Evolutionary conservation across 176 grass and related monocot species (phyloP).

Genomic region (Eragrostis nindensis): DNA sequence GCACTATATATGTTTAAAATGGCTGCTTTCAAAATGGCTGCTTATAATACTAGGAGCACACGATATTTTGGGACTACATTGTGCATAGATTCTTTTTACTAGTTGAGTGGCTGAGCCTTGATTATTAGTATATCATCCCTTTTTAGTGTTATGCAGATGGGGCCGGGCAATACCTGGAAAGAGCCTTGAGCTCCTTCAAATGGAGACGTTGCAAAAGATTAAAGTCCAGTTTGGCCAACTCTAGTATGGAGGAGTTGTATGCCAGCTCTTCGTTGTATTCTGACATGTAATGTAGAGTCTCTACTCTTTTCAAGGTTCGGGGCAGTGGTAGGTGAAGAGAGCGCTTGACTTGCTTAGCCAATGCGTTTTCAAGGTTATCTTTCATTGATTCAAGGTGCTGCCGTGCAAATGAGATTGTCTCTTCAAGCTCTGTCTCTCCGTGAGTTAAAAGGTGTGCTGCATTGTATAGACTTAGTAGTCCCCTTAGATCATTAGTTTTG

Average conservation of each 20-base stretch:
- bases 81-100: background rate
- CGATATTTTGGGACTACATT: background rate
- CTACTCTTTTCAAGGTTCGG: constrained; percentile 36
- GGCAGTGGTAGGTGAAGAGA: constrained; percentile 38
- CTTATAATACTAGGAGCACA: background rate
- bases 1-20: too few relatives aligned
- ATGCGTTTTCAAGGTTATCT: background rate
- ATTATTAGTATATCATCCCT: background rate
- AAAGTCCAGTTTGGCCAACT: constrained; percentile 43
- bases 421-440: constrained; percentile 35
- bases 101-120: background rate
- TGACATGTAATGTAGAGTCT: constrained; percentile 22
- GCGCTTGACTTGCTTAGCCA: constrained; percentile 31
- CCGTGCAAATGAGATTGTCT: constrained; percentile 20
- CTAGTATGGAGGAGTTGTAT: constrained; percentile 20
- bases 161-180: constrained; percentile 39
- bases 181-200: constrained; percentile 40
- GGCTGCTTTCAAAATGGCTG: too few relatives aligned
- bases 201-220: constrained; percentile 40
- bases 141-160: background rate
- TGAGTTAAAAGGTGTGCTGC: constrained; percentile 35
- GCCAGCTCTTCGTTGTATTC: constrained; percentile 20
- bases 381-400: constrained; percentile 20
- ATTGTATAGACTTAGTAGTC: constrained; percentile 46
- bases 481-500: constrained; percentile 32